Conservation (phyloP, 176 grass and related monocot genomes). For the Oryza brachyantha region DNA sequence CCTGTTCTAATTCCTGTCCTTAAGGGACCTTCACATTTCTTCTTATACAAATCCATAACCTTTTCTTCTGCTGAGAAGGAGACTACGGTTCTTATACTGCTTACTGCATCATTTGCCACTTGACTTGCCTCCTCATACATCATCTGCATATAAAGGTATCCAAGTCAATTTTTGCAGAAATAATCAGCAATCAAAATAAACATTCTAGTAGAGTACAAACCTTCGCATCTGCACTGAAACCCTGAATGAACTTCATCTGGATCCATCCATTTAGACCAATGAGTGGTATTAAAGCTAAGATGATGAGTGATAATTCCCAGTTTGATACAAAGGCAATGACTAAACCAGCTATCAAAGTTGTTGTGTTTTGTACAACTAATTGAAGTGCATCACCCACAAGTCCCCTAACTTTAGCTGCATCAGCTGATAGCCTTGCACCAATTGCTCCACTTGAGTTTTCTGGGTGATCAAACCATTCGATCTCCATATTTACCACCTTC, state of each 20-base stretch:
- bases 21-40: slow-evolving; percentile 80
- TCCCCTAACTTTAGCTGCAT: slow-evolving; percentile 77
- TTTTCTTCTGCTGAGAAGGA: slow-evolving; percentile 90
- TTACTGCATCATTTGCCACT: slow-evolving; percentile 89
- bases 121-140: slow-evolving; percentile 98
- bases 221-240: slow-evolving; percentile 93
- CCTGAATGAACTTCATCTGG: slow-evolving; percentile 84
- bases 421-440: slow-evolving; percentile 73
- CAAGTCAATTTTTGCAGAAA: slow-evolving; percentile 16
- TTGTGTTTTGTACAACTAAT: slow-evolving; percentile 78
- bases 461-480: slow-evolving; percentile 84
- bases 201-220: slow-evolving; percentile 32
- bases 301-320: slow-evolving; percentile 81
- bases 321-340: slow-evolving; percentile 80
- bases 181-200: slow-evolving; percentile 6
- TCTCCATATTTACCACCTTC: slow-evolving; percentile 86
- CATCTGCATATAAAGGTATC: slow-evolving; percentile 48
- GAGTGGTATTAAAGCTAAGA: slow-evolving; percentile 82
- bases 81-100: slow-evolving; percentile 82
- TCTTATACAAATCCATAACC: slow-evolving; percentile 85
- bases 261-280: slow-evolving; percentile 89
- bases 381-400: slow-evolving; percentile 84
- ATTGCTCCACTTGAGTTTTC: slow-evolving; percentile 89
- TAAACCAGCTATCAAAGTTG: slow-evolving; percentile 75
- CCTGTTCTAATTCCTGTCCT: slow-evolving; percentile 76